These are phyloP conservation scores for Euryodendron excelsum DNA, from an alignment of 148 eudicot genomes.

Conservation along the genomic window DNA sequence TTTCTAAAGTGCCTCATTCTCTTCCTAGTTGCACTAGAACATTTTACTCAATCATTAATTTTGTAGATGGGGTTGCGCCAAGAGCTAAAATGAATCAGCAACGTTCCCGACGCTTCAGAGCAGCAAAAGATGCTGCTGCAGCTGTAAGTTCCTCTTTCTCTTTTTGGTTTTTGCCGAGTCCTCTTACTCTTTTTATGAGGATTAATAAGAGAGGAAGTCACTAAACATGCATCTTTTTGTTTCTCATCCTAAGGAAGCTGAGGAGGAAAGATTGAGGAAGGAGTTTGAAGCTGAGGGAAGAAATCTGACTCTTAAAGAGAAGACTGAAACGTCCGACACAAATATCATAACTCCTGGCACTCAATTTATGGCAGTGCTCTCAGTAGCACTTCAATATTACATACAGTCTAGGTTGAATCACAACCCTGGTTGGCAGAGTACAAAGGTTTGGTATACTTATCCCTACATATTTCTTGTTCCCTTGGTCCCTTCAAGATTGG, in stretches of 20 bases:
- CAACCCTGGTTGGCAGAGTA: constrained; percentile 74
- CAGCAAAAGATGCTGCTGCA: constrained; percentile 97
- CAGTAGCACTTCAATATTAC: constrained; percentile 89
- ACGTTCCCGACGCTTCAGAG: constrained; percentile 93
- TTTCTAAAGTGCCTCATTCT: background rate
- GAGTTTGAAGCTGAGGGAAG: constrained; percentile 81
- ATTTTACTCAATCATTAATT: constrained; percentile 16
- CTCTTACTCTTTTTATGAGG: too few relatives aligned
- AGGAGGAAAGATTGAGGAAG: constrained; percentile 64
- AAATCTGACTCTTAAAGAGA: constrained; percentile 51
- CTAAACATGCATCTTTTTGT: constrained; percentile 14
- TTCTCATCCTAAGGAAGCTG: constrained; percentile 65
- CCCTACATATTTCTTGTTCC: constrained; percentile 15
- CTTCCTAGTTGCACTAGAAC: background rate
- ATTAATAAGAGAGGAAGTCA: background rate
- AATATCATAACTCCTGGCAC: constrained; percentile 99
- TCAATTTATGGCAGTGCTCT: constrained; percentile 84
- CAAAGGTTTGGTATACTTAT: constrained; percentile 56
- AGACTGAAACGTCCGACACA: constrained; percentile 86
- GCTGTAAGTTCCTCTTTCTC: constrained; percentile 54
- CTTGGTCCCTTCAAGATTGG: constrained; percentile 26
- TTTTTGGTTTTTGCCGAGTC: too few relatives aligned
- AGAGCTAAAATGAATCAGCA: constrained; percentile 99
- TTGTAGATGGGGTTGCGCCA: constrained; percentile 96
- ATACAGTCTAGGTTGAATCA: constrained; percentile 72